phyloP scores from a whole-genome alignment of 2,329 filamentous ascomycete genomes.

The Colletotrichum lentis region DNA sequence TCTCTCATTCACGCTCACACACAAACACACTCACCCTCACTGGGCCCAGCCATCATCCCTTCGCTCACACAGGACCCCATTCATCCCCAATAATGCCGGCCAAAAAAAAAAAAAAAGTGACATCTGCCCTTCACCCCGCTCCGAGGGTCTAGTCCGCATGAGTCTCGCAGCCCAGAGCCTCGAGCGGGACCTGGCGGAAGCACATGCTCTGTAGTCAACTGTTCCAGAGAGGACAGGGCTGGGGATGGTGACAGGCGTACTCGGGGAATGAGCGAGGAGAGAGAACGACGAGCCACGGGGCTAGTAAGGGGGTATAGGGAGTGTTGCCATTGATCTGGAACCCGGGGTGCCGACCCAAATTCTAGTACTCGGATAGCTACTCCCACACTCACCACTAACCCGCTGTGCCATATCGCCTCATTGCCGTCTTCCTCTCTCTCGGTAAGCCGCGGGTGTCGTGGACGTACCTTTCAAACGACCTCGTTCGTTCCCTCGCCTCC shows the following conservation, averaged over 20 bases:
- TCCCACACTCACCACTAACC: not conserved
- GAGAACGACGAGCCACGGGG: slow-evolving; percentile 26
- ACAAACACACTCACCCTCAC: too few relatives aligned
- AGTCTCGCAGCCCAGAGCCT: slow-evolving; percentile 5
- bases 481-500: slow-evolving; percentile 30
- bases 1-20: slow-evolving; percentile 1
- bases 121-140: slow-evolving; percentile 21
- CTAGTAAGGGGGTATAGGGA: slow-evolving; percentile 21
- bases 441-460: slow-evolving; percentile 16
- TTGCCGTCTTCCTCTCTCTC: slow-evolving; percentile 12
- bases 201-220: slow-evolving; percentile 18
- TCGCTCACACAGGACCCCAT: slow-evolving; percentile 27
- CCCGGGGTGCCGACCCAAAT: slow-evolving; percentile 18
- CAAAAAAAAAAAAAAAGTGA: slow-evolving; percentile 13
- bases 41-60: slow-evolving; percentile 36
- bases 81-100: slow-evolving; percentile 8
- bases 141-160: slow-evolving; percentile 8
- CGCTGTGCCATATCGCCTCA: not conserved
- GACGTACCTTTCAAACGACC: slow-evolving; percentile 4
- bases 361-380: not conserved
- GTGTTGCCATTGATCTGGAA: slow-evolving; percentile 32
- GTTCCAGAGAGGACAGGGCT: slow-evolving; percentile 30
- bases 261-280: slow-evolving; percentile 28
- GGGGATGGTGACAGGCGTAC: slow-evolving; percentile 8
- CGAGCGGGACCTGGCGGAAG: slow-evolving; percentile 5